Percentiles rank a stretch among this genome's conserved stretches.
phyloP scores from a whole-genome alignment of 352 stramenopile genomes.

The Phytophthora sansomeana region DNA sequence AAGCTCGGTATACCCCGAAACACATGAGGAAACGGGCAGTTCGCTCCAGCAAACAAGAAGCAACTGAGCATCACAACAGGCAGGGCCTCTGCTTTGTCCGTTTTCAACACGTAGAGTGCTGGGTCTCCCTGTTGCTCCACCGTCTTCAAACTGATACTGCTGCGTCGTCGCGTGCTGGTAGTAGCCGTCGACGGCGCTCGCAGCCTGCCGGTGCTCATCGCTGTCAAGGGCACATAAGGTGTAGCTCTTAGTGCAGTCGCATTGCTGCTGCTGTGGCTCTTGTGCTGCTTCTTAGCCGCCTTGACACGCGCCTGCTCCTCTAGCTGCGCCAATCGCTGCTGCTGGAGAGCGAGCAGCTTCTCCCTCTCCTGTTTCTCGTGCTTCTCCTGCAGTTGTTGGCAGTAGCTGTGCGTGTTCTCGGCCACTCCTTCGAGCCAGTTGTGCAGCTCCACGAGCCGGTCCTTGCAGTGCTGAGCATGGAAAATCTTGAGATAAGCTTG shows the following conservation, averaged over 20 bases:
- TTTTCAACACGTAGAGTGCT: constrained; percentile 33
- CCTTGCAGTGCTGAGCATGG: constrained; percentile 77
- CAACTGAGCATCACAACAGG: constrained; percentile 67
- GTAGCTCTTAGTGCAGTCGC: background rate
- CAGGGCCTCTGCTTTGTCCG: constrained; percentile 48
- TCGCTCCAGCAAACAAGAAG: constrained; percentile 80
- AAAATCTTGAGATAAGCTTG: constrained; percentile 88
- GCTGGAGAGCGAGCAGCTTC: constrained; percentile 28
- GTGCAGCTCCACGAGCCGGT: constrained; percentile 79
- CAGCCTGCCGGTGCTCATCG: constrained; percentile 23
- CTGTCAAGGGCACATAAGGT: constrained; percentile 7
- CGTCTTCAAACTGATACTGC: constrained; percentile 26
- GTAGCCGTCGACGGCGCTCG: constrained; percentile 10
- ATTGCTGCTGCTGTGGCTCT: constrained; percentile 23
- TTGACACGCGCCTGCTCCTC: constrained; percentile 27
- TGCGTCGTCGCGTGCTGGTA: constrained; percentile 12
- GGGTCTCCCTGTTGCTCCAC: constrained; percentile 33
- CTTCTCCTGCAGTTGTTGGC: constrained; percentile 43
- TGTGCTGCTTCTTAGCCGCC: constrained; percentile 25
- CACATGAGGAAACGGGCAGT: constrained; percentile 73
- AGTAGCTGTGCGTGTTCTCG: constrained; percentile 79
- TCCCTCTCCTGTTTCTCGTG: constrained; percentile 28
- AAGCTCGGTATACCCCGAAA: constrained; percentile 77
- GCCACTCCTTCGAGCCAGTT: constrained; percentile 70
- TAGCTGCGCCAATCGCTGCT: constrained; percentile 33